phyloP scores from a whole-genome alignment of 1,139 yeast genomes.

The Diutina neorugosa region DNA sequence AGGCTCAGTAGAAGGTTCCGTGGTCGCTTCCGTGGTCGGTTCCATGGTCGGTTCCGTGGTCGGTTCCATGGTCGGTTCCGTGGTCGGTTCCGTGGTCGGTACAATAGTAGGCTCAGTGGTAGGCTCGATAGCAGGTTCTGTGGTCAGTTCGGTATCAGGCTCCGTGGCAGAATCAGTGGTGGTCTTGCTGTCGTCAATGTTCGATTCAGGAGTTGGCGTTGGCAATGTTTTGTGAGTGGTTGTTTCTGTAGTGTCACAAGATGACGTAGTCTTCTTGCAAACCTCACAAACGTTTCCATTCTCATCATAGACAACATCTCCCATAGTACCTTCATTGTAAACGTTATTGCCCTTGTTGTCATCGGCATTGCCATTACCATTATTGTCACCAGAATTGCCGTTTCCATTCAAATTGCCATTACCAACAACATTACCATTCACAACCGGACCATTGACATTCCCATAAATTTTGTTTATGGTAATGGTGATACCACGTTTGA shows the following conservation, averaged over 20 bases:
- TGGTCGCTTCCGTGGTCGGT: no score
- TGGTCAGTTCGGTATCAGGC: background rate
- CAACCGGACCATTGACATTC: background rate
- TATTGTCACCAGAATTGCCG: background rate
- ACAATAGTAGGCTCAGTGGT: background rate
- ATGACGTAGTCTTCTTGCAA: background rate
- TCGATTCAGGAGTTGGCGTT: background rate
- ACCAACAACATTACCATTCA: background rate
- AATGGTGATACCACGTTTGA: background rate
- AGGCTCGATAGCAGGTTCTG: background rate
- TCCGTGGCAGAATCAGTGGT: background rate
- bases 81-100: no score
- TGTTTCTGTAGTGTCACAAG: background rate
- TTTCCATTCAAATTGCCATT: background rate
- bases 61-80: no score
- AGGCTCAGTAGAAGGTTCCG: no score
- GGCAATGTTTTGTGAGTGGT: background rate
- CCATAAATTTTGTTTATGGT: background rate
- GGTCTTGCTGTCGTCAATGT: background rate
- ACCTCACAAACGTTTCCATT: background rate
- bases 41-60: no score
- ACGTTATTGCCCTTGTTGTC: background rate
- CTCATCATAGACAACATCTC: background rate
- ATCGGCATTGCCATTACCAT: background rate
- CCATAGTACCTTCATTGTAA: background rate